Conservation (phyloP, 2,329 filamentous ascomycete species). For the Aspergillus bombycis region DNA sequence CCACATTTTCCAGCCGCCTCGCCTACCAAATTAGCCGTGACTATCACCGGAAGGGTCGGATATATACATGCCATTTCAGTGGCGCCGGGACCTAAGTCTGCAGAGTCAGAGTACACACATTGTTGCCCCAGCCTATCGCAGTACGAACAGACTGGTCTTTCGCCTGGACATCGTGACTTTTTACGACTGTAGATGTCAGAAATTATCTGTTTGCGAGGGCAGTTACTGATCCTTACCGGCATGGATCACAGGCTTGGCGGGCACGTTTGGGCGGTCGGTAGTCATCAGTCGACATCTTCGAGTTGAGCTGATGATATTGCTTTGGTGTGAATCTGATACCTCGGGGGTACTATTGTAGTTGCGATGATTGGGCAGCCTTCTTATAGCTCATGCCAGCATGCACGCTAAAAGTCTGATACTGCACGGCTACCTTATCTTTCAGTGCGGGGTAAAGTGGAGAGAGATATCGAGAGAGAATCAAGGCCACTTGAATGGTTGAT, state of each 20-base stretch:
- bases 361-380: not conserved
- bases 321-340: not conserved
- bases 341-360: not conserved
- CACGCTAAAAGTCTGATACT: not conserved
- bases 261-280: not conserved
- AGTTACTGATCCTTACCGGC: not conserved
- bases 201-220: not conserved
- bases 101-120: constrained; percentile 31
- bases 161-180: constrained; percentile 37
- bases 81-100: constrained; percentile 7
- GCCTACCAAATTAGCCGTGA: not conserved
- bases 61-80: not conserved
- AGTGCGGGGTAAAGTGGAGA: not conserved
- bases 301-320: not conserved
- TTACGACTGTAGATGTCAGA: constrained; percentile 29
- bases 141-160: constrained; percentile 37
- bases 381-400: not conserved
- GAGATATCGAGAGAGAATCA: not conserved
- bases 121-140: constrained; percentile 35
- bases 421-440: not conserved
- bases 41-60: not conserved
- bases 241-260: not conserved
- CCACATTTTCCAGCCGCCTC: not conserved
- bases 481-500: not conserved
- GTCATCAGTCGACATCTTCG: not conserved